A percentile compares a stretch with the other conserved stretches of the same genome.
These are phyloP conservation scores for Lactarius quietus DNA, from an alignment of 768 basidiomycete genomes.

Conservation along the genomic window DNA sequence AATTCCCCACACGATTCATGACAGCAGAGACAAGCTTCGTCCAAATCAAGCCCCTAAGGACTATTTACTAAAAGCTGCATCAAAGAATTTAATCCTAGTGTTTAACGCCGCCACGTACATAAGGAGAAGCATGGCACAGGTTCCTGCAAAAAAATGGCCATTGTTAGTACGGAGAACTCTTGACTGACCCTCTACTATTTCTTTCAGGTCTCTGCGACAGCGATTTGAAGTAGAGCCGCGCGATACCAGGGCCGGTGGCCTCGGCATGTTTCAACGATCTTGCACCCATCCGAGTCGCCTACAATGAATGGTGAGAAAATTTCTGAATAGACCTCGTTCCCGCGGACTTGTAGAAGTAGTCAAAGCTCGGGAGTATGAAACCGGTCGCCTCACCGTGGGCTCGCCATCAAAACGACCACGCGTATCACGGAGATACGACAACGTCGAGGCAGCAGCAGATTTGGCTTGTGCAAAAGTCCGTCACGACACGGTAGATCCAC, in stretches of 20 bases:
- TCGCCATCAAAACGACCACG: not conserved
- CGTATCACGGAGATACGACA: not conserved
- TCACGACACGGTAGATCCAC: not conserved
- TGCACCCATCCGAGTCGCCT: not conserved
- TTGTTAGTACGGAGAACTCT: not conserved
- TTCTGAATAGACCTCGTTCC: not conserved
- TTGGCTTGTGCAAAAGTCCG: not conserved
- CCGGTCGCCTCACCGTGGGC: not conserved
- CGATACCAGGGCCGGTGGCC: not conserved
- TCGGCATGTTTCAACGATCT: not conserved
- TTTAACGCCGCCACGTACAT: not conserved
- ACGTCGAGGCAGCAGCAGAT: not conserved
- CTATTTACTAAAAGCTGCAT: not conserved
- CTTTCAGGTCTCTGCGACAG: not conserved
- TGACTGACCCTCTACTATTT: not conserved
- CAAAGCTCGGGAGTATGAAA: not conserved
- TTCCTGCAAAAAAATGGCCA: not conserved
- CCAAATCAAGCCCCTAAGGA: not conserved
- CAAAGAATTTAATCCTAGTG: not conserved
- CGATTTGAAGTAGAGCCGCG: not conserved
- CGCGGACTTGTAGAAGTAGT: not conserved
- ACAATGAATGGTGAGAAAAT: not conserved
- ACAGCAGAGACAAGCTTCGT: not conserved
- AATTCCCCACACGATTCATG: not conserved
- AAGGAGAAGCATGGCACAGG: not conserved